Evolutionary conservation across 1,284 basidiomycete genomes (phyloP).

Genomic region (Ustanciosporium gigantosporum): DNA sequence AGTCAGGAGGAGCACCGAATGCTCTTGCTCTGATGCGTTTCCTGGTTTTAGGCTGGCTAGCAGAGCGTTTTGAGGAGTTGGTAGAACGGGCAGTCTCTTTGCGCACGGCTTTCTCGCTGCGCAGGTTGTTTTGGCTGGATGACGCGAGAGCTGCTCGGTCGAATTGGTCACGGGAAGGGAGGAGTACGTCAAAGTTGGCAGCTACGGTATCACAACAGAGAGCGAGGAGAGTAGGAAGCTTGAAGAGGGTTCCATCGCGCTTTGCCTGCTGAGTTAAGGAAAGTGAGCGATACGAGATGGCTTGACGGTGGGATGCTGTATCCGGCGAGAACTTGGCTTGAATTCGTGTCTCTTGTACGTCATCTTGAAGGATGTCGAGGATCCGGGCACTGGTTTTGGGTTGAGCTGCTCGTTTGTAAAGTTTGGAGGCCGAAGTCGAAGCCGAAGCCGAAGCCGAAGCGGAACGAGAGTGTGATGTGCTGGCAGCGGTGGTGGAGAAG

Average conservation of each 20-base stretch:
- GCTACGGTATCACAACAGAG: slow-evolving; percentile 19
- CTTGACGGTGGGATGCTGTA: slow-evolving; percentile 6
- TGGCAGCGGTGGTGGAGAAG: too few relatives aligned
- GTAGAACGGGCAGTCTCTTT: too few relatives aligned
- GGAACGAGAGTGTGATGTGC: slow-evolving; percentile 11
- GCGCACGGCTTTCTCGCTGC: neutral
- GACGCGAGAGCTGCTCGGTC: too few relatives aligned
- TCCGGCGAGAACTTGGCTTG: slow-evolving; percentile 27
- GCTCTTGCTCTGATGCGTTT: slow-evolving; percentile 11
- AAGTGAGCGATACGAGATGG: slow-evolving; percentile 19
- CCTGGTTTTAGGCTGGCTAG: neutral
- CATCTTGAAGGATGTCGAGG: slow-evolving; percentile 17
- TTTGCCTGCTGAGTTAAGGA: slow-evolving; percentile 9
- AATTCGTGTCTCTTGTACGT: slow-evolving; percentile 15
- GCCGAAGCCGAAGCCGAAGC: slow-evolving; percentile 1
- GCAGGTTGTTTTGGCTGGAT: too few relatives aligned
- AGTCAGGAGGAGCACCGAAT: slow-evolving; percentile 23
- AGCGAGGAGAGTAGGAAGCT: slow-evolving; percentile 8
- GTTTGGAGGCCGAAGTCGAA: too few relatives aligned
- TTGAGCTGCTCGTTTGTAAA: slow-evolving; percentile 7
- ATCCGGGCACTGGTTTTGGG: slow-evolving; percentile 20
- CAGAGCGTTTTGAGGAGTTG: slow-evolving; percentile 4
- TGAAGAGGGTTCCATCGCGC: slow-evolving; percentile 9
- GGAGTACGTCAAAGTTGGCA: slow-evolving; percentile 14
- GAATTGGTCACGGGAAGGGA: slow-evolving; percentile 22